phyloP scores from a whole-genome alignment of 805 yeast species.

The Schizosaccharomyces cryophilus region DNA sequence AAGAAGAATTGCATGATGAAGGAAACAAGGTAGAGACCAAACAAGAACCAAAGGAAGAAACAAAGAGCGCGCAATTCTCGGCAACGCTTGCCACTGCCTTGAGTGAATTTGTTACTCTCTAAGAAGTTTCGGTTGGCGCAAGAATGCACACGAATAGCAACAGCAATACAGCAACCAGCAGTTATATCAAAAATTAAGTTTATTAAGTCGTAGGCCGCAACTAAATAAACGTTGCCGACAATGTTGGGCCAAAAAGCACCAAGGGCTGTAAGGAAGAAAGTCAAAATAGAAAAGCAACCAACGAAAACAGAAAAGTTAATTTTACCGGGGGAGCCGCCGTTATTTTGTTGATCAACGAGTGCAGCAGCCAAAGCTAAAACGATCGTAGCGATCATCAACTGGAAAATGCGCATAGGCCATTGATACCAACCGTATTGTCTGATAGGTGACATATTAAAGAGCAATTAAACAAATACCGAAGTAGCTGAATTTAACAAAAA shows the following conservation, averaged over 20 bases:
- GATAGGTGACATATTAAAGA: too few relatives aligned
- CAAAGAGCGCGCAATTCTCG: constrained; percentile 78
- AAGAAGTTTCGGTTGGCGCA: constrained; percentile 49
- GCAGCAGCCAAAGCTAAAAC: constrained; percentile 74
- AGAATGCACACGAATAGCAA: constrained; percentile 64
- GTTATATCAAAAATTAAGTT: constrained; percentile 81
- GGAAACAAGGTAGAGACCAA: constrained; percentile 48
- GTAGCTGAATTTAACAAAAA: neutral
- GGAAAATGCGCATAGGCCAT: constrained; percentile 41
- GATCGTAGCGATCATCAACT: constrained; percentile 54
- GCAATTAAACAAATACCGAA: too few relatives aligned
- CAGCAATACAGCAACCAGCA: constrained; percentile 86
- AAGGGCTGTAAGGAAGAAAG: constrained; percentile 49
- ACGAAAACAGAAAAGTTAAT: constrained; percentile 77
- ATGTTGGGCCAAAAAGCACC: constrained; percentile 48
- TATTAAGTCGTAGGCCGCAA: constrained; percentile 58
- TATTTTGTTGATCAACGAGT: constrained; percentile 42
- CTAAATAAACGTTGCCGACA: constrained; percentile 68
- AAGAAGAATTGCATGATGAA: constrained; percentile 16
- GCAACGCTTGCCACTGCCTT: constrained; percentile 67
- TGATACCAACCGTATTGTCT: neutral
- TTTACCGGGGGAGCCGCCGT: constrained; percentile 32
- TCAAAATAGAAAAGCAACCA: constrained; percentile 64
- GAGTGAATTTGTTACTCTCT: constrained; percentile 38
- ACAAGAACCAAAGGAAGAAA: constrained; percentile 63